phyloP scores from a whole-genome alignment of 306 rosid genomes.

The Dryas alaskensis region DNA sequence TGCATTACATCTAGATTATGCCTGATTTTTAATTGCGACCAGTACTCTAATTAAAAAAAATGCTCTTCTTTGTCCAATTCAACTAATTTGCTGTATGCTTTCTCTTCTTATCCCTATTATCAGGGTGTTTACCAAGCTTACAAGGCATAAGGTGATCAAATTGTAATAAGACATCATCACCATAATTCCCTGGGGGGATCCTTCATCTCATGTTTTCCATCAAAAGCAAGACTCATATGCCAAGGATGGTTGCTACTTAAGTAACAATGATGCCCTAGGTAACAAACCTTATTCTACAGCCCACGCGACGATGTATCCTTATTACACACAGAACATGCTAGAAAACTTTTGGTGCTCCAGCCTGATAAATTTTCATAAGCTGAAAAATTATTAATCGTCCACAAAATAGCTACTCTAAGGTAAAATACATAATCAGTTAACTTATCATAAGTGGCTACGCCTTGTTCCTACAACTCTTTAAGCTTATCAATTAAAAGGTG shows the following conservation, averaged over 20 bases:
- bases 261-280: neutral
- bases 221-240: neutral
- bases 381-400: neutral
- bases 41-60: conserved; percentile 6
- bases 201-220: neutral
- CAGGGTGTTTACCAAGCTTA: neutral
- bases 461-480: neutral
- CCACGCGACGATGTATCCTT: neutral
- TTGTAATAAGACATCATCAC: neutral
- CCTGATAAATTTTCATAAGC: neutral
- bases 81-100: too few relatives aligned
- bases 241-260: neutral
- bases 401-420: neutral
- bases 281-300: neutral
- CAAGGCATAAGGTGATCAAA: neutral
- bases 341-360: neutral
- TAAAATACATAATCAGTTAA: neutral
- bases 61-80: conserved; percentile 6
- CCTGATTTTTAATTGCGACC: neutral
- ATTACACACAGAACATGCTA: neutral
- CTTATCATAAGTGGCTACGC: neutral
- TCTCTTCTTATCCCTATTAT: neutral
- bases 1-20: conserved; percentile 5
- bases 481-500: neutral
- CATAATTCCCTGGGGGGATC: neutral